Evolutionary conservation across 805 yeast genomes (phyloP).

Genomic region (Metschnikowia koreensis): DNA sequence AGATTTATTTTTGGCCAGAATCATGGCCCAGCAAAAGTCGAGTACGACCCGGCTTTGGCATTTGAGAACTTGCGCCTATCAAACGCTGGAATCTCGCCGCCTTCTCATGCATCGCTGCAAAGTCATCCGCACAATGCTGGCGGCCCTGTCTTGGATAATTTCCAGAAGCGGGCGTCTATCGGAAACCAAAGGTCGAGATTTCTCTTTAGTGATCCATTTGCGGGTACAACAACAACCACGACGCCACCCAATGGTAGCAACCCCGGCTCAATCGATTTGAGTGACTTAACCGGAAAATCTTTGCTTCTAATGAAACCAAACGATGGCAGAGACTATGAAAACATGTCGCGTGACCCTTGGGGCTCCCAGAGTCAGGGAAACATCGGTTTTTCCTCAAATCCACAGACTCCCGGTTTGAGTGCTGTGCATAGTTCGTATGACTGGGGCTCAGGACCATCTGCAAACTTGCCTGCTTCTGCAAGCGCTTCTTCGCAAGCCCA

Average conservation of each 20-base stretch:
- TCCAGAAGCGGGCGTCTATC: conserved; percentile 51
- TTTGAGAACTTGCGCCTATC: conserved; percentile 30
- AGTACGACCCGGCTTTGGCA: conserved; percentile 28
- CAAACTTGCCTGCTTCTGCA: background rate
- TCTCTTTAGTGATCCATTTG: conserved; percentile 62
- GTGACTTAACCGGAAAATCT: conserved; percentile 42
- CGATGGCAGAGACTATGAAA: conserved; percentile 47
- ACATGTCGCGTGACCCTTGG: conserved; percentile 50
- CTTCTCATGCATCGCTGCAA: conserved; percentile 19
- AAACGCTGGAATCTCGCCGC: conserved; percentile 33
- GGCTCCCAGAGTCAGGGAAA: conserved; percentile 15
- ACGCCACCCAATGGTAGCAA: conserved; percentile 17
- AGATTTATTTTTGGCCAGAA: conserved; percentile 39
- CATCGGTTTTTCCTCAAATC: conserved; percentile 27
- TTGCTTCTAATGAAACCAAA: conserved; percentile 45
- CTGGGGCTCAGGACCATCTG: conserved; percentile 14
- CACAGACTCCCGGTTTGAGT: conserved; percentile 39
- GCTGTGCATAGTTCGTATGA: conserved; percentile 14
- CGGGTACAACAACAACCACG: conserved; percentile 19
- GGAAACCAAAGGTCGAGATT: conserved; percentile 66
- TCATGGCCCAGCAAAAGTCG: conserved; percentile 37
- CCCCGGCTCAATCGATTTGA: conserved; percentile 30
- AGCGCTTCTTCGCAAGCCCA: conserved; percentile 7
- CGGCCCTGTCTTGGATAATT: conserved; percentile 25
- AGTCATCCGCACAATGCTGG: conserved; percentile 9